Evolutionary conservation across 148 eudicot species (phyloP).

Genomic region (Limonium bicolor): DNA sequence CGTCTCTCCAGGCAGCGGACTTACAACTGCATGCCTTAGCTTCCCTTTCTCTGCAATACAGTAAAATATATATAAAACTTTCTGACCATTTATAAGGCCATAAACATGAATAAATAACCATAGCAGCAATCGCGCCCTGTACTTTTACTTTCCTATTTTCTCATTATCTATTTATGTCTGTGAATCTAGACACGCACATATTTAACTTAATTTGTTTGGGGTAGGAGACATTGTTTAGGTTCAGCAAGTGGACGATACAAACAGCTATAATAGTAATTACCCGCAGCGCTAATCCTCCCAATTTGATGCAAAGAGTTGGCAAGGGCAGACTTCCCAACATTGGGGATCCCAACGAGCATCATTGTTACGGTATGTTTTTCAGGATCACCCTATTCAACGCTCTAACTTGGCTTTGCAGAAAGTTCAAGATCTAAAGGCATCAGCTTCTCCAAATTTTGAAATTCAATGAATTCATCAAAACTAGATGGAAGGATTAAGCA

Average conservation of each 20-base stretch:
- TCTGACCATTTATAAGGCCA: too few species aligned
- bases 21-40: constrained; percentile 62
- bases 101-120: too few species aligned
- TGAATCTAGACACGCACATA: too few species aligned
- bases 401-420: constrained; percentile 51
- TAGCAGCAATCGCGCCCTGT: too few species aligned
- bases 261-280: constrained; percentile 12
- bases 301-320: constrained; percentile 78
- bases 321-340: constrained; percentile 79
- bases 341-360: constrained; percentile 66
- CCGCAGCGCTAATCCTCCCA: constrained; percentile 68
- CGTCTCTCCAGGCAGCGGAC: constrained; percentile 71
- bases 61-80: constrained; percentile 3
- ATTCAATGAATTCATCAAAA: too few species aligned
- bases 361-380: constrained; percentile 30
- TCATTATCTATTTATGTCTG: too few species aligned
- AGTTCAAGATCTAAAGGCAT: constrained; percentile 48
- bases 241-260: too few species aligned
- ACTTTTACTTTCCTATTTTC: too few species aligned
- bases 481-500: too few species aligned
- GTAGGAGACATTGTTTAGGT: too few species aligned
- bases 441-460: constrained; percentile 1
- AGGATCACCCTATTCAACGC: constrained; percentile 27
- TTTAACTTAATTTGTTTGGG: too few species aligned
- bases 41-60: constrained; percentile 55